Evolutionary conservation across 352 stramenopile genomes (phyloP).

Genomic region (Globisporangium alternatum): DNA sequence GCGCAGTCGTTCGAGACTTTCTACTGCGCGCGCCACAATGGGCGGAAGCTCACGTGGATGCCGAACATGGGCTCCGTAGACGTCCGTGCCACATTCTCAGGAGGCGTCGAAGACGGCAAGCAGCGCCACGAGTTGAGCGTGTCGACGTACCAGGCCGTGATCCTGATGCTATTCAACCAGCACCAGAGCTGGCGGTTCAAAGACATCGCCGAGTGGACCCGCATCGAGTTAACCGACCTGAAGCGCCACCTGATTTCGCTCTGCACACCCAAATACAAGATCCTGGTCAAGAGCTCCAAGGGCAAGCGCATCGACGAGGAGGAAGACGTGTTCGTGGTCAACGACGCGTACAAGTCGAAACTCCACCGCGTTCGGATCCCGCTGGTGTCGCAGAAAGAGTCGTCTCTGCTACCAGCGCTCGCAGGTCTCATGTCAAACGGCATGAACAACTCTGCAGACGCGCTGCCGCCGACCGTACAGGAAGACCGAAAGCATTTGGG

Average conservation of each 20-base stretch:
- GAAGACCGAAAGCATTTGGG: slow-evolving; percentile 95
- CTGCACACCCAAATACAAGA: slow-evolving; percentile 96
- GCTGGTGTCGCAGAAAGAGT: slow-evolving; percentile 82
- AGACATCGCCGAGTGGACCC: slow-evolving; percentile 88
- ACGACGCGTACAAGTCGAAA: slow-evolving; percentile 95
- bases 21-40: slow-evolving; percentile 94
- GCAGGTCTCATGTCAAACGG: slow-evolving; percentile 21
- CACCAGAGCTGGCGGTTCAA: slow-evolving; percentile 73
- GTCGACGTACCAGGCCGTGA: slow-evolving; percentile 98
- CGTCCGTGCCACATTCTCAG: slow-evolving; percentile 88
- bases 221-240: slow-evolving; percentile 87
- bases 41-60: slow-evolving; percentile 95
- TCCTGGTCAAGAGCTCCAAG: slow-evolving; percentile 97
- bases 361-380: slow-evolving; percentile 82
- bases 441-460: slow-evolving; percentile 53
- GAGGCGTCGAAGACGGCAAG: slow-evolving; percentile 42
- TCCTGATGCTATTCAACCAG: slow-evolving; percentile 98
- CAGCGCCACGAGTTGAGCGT: slow-evolving; percentile 95
- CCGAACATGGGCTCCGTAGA: slow-evolving; percentile 92
- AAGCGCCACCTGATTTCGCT: slow-evolving; percentile 97
- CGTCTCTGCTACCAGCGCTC: slow-evolving; percentile 45
- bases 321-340: slow-evolving; percentile 93
- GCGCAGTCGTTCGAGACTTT: slow-evolving; percentile 91
- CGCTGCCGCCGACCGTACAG: slow-evolving; percentile 90
- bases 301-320: slow-evolving; percentile 95